Evolutionary conservation across 2,329 filamentous ascomycete species (phyloP).

Genomic region (Periconia sp.): DNA sequence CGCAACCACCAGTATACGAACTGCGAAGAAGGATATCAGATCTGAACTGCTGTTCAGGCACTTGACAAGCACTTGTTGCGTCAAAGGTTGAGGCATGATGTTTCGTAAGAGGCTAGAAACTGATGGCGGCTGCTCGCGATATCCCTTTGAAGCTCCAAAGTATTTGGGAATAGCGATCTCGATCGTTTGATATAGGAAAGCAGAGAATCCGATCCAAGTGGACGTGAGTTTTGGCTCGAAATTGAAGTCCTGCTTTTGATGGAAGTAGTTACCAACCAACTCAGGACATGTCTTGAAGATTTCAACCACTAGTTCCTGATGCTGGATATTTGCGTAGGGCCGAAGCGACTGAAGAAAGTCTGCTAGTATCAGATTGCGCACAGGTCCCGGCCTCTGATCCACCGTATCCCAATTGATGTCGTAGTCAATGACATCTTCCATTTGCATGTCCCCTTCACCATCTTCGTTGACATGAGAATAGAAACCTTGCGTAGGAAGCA

Average conservation of each 20-base stretch:
- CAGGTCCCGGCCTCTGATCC: constrained; percentile 69
- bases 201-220: constrained; percentile 92
- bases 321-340: constrained; percentile 78
- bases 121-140: constrained; percentile 72
- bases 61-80: constrained; percentile 73
- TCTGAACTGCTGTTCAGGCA: constrained; percentile 78
- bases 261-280: constrained; percentile 84
- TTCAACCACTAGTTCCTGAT: constrained; percentile 77
- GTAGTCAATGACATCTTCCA: constrained; percentile 47
- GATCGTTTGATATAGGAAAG: constrained; percentile 81
- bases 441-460: constrained; percentile 48
- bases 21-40: constrained; percentile 80
- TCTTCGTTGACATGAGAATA: constrained; percentile 73
- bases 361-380: constrained; percentile 78
- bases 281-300: constrained; percentile 85
- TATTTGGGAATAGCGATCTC: constrained; percentile 70
- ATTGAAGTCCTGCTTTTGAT: constrained; percentile 72
- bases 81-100: constrained; percentile 80
- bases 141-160: constrained; percentile 68
- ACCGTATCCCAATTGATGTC: constrained; percentile 71
- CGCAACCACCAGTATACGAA: constrained; percentile 75
- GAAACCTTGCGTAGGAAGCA: constrained; percentile 77
- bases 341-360: constrained; percentile 77
- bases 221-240: constrained; percentile 91
- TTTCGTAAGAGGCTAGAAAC: constrained; percentile 79